These are phyloP conservation scores for Cinnamomum micranthum DNA, from an alignment of 164 flowering plant species.

Conservation along the genomic window DNA sequence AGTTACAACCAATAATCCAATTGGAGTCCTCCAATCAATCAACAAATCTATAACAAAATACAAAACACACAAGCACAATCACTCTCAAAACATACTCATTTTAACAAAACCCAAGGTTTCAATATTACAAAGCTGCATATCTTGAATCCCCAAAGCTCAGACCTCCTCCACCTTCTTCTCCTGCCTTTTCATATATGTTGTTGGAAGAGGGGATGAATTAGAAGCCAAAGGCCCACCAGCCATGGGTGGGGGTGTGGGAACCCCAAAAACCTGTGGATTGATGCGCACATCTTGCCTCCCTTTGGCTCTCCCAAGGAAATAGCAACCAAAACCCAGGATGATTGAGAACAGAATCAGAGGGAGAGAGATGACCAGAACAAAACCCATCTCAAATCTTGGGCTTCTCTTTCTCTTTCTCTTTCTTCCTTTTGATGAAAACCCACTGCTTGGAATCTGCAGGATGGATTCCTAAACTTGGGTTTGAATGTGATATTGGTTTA, in stretches of 20 bases:
- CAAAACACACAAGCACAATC: too few relatives aligned
- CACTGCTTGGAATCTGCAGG: neutral
- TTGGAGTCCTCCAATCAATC: too few relatives aligned
- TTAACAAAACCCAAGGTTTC: too few relatives aligned
- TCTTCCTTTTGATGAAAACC: neutral
- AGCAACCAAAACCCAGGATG: slow-evolving; percentile 63
- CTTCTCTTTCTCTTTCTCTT: neutral
- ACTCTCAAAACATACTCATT: too few relatives aligned
- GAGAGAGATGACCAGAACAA: slow-evolving; percentile 63
- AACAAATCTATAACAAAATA: too few relatives aligned
- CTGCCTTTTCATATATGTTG: neutral
- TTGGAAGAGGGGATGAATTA: slow-evolving; percentile 14
- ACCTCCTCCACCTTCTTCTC: neutral
- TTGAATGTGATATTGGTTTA: too few relatives aligned
- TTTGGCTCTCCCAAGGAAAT: slow-evolving; percentile 48
- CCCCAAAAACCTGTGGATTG: slow-evolving; percentile 41
- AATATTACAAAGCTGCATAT: too few relatives aligned
- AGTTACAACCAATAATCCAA: too few relatives aligned
- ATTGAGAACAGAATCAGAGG: slow-evolving; percentile 53
- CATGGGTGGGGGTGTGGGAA: slow-evolving; percentile 47
- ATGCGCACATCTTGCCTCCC: slow-evolving; percentile 48
- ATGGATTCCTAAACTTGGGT: too few relatives aligned
- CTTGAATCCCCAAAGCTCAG: neutral
- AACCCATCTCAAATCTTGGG: slow-evolving; percentile 37
- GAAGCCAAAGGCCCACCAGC: slow-evolving; percentile 13